Conservation (phyloP, 192 early-diverging fungal genomes). For the Coemansia sp. region DNA sequence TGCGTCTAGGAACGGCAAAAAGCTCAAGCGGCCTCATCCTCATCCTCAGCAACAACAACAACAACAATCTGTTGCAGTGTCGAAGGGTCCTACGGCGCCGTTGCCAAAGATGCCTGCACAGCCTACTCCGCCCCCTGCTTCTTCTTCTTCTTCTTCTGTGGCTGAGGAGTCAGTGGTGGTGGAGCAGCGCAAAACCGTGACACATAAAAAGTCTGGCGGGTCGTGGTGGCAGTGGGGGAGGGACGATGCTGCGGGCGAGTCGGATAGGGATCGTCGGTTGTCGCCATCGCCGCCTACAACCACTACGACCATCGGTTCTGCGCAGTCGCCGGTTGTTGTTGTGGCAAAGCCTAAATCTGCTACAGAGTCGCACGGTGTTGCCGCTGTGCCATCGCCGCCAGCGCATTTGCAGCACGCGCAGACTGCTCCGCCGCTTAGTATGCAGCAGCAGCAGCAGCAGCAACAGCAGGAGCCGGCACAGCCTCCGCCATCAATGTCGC, state of each 20-base stretch:
- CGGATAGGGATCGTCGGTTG: background rate
- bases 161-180: background rate
- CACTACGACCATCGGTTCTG: too few relatives aligned
- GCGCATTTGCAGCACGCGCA: background rate
- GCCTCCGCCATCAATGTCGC: slow-evolving; percentile 10
- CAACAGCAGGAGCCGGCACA: too few relatives aligned
- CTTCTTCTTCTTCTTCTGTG: too few relatives aligned
- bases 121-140: background rate
- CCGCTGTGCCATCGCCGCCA: background rate
- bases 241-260: slow-evolving; percentile 9
- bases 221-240: slow-evolving; percentile 57
- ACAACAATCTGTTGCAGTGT: background rate
- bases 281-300: background rate
- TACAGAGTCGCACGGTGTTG: background rate
- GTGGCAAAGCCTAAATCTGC: background rate
- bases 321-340: too few relatives aligned
- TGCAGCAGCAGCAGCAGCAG: too few relatives aligned
- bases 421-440: background rate
- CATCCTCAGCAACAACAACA: too few relatives aligned
- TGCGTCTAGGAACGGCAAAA: background rate
- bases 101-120: background rate
- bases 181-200: slow-evolving; percentile 25
- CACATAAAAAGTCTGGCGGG: slow-evolving; percentile 47
- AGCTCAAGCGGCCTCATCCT: background rate
- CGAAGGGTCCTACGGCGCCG: background rate